phyloP scores from a whole-genome alignment of 805 yeast species.

The Saturnispora sekii region DNA sequence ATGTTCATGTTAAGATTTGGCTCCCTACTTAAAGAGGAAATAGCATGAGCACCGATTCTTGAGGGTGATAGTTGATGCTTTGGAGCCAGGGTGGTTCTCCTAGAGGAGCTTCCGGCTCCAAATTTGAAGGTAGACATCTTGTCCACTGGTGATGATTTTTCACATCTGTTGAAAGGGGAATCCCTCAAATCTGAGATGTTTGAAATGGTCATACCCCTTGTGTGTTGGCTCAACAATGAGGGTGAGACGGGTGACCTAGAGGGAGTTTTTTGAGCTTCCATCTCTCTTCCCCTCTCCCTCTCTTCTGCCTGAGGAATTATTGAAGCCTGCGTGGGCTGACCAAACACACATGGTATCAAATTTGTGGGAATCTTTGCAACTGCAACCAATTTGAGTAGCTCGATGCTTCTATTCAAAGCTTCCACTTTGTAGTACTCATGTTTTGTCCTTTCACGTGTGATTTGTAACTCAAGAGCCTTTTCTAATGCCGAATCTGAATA shows the following conservation, averaged over 20 bases:
- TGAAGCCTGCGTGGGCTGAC: constrained; percentile 11
- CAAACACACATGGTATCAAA: constrained; percentile 52
- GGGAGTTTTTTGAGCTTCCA: constrained; percentile 1
- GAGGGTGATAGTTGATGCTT: constrained; percentile 51
- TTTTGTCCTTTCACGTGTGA: constrained; percentile 73
- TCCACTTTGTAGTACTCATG: constrained; percentile 71
- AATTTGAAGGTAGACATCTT: constrained; percentile 22
- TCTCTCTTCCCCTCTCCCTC: no score
- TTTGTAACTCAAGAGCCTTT: constrained; percentile 47
- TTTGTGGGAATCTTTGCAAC: constrained; percentile 54
- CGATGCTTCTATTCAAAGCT: constrained; percentile 46
- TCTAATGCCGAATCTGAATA: constrained; percentile 47
- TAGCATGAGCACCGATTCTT: constrained; percentile 63
- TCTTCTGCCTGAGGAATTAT: background rate
- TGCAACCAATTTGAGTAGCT: constrained; percentile 52
- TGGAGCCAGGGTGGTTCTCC: constrained; percentile 15
- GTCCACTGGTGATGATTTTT: constrained; percentile 10
- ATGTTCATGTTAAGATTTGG: constrained; percentile 15
- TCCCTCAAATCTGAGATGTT: constrained; percentile 7
- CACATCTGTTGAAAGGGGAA: background rate
- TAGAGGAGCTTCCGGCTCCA: constrained; percentile 21
- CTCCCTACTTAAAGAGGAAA: constrained; percentile 36
- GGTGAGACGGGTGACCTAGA: constrained; percentile 11
- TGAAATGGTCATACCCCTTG: constrained; percentile 13
- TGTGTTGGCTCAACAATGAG: constrained; percentile 8